phyloP scores from a whole-genome alignment of 805 yeast genomes.

The Ogataea paradorogensis region DNA sequence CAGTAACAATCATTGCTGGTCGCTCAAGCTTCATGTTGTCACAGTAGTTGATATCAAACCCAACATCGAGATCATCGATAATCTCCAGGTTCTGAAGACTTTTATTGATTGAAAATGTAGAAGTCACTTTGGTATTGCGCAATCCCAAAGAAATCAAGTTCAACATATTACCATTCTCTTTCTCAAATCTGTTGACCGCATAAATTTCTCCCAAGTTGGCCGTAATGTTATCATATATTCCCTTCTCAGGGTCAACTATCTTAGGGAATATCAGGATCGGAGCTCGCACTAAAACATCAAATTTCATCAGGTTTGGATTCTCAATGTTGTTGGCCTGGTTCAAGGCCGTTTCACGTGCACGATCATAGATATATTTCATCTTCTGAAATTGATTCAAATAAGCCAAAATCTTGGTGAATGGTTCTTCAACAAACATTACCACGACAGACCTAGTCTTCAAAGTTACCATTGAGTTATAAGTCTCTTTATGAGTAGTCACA shows the following conservation, averaged over 20 bases:
- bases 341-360: conserved; percentile 84
- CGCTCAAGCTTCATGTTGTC: conserved; percentile 37
- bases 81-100: conserved; percentile 57
- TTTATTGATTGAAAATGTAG: conserved; percentile 51
- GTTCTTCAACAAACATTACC: conserved; percentile 77
- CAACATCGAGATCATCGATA: conserved; percentile 60
- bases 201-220: conserved; percentile 81
- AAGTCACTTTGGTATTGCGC: conserved; percentile 64
- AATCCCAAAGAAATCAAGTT: conserved; percentile 69
- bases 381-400: conserved; percentile 72
- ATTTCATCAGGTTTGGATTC: conserved; percentile 57
- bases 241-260: conserved; percentile 39
- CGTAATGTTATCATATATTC: conserved; percentile 57
- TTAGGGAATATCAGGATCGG: conserved; percentile 84
- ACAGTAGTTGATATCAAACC: conserved; percentile 55
- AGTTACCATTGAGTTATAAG: conserved; percentile 54
- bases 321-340: conserved; percentile 66
- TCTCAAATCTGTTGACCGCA: conserved; percentile 57
- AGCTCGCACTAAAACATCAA: conserved; percentile 71
- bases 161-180: conserved; percentile 30
- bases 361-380: conserved; percentile 88
- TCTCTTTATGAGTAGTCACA: conserved; percentile 43
- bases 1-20: conserved; percentile 52
- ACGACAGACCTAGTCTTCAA: conserved; percentile 74
- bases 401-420: conserved; percentile 62